These are phyloP conservation scores for Colletotrichum noveboracense DNA, from an alignment of 2,329 filamentous ascomycete genomes.

Conservation along the genomic window DNA sequence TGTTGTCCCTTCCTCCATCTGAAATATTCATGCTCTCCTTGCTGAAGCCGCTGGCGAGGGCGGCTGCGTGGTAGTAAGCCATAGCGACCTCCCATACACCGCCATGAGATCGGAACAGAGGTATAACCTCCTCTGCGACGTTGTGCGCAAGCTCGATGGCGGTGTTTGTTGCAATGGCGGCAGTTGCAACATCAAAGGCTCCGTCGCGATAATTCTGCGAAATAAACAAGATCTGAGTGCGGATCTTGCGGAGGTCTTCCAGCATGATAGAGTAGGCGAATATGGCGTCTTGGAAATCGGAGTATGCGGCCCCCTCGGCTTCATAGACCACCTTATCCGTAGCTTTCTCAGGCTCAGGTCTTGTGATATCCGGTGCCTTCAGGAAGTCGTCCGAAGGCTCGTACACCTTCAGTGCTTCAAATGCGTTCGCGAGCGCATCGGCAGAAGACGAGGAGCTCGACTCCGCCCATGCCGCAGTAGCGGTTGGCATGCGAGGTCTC, in stretches of 20 bases:
- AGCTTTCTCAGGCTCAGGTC: neutral
- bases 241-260: neutral
- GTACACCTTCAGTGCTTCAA: neutral
- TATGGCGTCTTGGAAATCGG: neutral
- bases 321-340: neutral
- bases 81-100: neutral
- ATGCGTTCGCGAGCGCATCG: neutral
- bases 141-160: neutral
- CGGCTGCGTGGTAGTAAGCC: neutral
- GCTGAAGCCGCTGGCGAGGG: neutral
- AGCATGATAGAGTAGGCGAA: neutral
- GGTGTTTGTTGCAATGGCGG: neutral
- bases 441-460: neutral
- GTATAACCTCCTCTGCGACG: neutral
- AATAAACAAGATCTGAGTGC: neutral
- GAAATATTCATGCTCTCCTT: neutral
- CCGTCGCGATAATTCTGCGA: neutral
- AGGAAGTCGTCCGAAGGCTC: neutral
- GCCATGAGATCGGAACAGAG: neutral
- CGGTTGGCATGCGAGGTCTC: neutral
- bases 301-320: neutral
- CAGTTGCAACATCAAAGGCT: neutral
- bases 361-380: neutral
- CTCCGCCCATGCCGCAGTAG: neutral
- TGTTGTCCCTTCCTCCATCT: neutral